phyloP scores from a whole-genome alignment of 176 grass and related monocot species.

The Bolboschoenus planiculmis region DNA sequence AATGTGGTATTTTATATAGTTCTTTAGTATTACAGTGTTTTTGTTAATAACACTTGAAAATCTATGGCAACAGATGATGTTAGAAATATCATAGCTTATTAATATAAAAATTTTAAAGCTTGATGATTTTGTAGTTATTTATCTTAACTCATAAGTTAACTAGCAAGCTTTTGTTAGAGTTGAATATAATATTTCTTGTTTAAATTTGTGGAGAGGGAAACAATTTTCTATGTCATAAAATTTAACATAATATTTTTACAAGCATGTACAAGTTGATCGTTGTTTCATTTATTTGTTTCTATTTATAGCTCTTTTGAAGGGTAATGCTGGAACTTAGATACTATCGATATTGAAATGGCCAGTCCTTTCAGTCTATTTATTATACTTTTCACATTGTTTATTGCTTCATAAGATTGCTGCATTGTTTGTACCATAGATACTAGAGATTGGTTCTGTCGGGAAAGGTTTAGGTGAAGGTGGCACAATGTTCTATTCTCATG shows the following conservation, averaged over 20 bases:
- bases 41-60: background rate
- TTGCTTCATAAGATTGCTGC: background rate
- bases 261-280: background rate
- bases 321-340: background rate
- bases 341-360: background rate
- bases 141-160: background rate
- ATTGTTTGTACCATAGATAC: slow-evolving; percentile 40
- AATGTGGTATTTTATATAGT: background rate
- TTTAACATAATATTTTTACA: background rate
- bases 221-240: background rate
- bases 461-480: slow-evolving; percentile 49
- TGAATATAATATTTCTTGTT: background rate
- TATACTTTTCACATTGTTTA: background rate
- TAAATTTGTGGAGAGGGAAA: background rate
- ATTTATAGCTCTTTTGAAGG: background rate
- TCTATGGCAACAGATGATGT: background rate
- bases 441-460: slow-evolving; percentile 89
- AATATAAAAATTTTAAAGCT: background rate
- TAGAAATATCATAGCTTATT: background rate
- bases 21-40: background rate
- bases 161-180: background rate
- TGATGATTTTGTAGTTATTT: background rate
- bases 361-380: background rate
- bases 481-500: slow-evolving; percentile 75
- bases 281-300: background rate